Percentiles rank a stretch among this genome's conserved stretches.
These are phyloP conservation scores for Aurinia saxatilis DNA, from an alignment of 345 rosid genomes.

Conservation along the genomic window DNA sequence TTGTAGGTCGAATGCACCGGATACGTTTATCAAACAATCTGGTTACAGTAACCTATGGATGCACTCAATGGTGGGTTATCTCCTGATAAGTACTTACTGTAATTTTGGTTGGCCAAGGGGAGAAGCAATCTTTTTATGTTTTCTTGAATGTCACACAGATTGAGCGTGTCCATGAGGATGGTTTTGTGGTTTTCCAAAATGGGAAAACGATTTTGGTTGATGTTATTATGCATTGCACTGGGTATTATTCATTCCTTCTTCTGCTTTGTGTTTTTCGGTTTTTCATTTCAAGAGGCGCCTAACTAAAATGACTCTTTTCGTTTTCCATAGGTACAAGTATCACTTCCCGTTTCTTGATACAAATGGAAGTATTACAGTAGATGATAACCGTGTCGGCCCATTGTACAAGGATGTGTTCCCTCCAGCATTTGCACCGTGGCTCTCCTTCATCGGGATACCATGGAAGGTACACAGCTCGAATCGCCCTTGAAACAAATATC, in stretches of 20 bases:
- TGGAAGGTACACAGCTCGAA: conserved; percentile 42
- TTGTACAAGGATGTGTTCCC: conserved; percentile 75
- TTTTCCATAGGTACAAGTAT: conserved; percentile 62
- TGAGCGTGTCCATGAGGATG: conserved; percentile 47
- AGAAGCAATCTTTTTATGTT: no score
- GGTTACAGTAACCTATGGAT: conserved; percentile 56
- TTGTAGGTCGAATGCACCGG: conserved; percentile 45
- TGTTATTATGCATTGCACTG: conserved; percentile 79
- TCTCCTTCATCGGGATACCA: conserved; percentile 83
- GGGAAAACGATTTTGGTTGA: conserved; percentile 44
- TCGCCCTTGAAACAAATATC: no score
- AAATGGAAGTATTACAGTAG: conserved; percentile 53
- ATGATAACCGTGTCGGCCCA: conserved; percentile 75
- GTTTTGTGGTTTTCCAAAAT: conserved; percentile 51
- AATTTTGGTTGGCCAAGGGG: no score
- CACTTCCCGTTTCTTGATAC: conserved; percentile 85
- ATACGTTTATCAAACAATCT: conserved; percentile 32
- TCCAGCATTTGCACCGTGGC: conserved; percentile 59
- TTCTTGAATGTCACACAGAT: conserved; percentile 40
- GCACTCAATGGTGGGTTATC: conserved; percentile 92
- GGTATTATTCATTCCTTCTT: conserved; percentile 32
- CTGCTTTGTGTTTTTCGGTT: not conserved
- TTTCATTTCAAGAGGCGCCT: not conserved
- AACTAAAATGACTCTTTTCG: not conserved
- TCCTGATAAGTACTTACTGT: no score